Evolutionary conservation across 257 asterid species (phyloP), one percentile per base, ranked within the genome.

Genomic region (Lithospermum erythrorhizon): DNA sequence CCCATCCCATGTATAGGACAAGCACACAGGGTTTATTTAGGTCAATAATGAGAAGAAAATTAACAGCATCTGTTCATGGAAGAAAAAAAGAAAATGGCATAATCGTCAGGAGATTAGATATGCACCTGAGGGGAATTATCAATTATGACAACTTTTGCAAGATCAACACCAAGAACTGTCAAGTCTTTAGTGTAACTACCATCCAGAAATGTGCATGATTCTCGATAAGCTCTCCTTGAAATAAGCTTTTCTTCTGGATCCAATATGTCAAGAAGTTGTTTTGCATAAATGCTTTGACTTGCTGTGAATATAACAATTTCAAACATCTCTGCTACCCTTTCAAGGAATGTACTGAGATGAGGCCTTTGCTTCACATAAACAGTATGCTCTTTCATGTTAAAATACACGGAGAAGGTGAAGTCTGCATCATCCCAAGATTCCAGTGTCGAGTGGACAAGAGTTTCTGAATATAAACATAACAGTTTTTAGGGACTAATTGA

Each of bases 81-180:
- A 27, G 32, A 27, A 19, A 55, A n/a, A 3, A 21, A 21, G 29
- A 19, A 17, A 19, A 55, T 17, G 35, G 27, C 29, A 21, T 21
- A 55, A 21, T 8, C 29, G 22, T 21, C 32, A 55, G 29, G 52
- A 49, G 66, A 64, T 68, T 65, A 66, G 57, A 57, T 59, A 68
- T 21, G 48, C 76, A 88, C 98, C 98, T 91, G 95, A 20, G 98
- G 98, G 63, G 90, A 75, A 73, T 91, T 91, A 73, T 88, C 98
- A 66, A 91, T 79, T 54, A 91, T 91, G 57, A 78, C 90, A 81
- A 86, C 82, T 72, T 84, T 91, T 53, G 98, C 90, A 54, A 91
- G 90, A 76, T 91, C 91, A 19, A 82, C 87, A 57, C 94, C 98
- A 73, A 91, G 77, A 60, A 88, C 84, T 20, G 98, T 88, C 57